These are phyloP conservation scores for Clonostachys sp. DNA, from an alignment of 2,329 filamentous ascomycete species.

Conservation along the genomic window DNA sequence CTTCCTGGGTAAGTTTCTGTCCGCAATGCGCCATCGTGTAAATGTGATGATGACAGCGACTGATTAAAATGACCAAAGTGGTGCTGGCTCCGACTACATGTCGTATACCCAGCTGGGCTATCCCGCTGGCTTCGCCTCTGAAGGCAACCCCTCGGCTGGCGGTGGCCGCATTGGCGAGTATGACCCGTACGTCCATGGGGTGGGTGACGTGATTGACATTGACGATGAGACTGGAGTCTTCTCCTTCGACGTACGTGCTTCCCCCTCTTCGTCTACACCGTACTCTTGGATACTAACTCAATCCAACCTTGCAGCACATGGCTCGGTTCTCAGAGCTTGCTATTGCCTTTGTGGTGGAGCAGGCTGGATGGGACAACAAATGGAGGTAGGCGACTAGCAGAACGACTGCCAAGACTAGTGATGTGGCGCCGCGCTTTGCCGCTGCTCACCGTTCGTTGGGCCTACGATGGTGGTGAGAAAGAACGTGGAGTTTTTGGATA, in stretches of 20 bases:
- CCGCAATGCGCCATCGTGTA: too few species aligned
- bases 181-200: slow-evolving; percentile 30
- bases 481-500: too few species aligned
- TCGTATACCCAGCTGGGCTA: slow-evolving; percentile 30
- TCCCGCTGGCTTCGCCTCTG: slow-evolving; percentile 28
- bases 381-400: slow-evolving; percentile 19
- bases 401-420: too few species aligned
- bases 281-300: too few species aligned
- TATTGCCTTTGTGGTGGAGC: slow-evolving; percentile 30
- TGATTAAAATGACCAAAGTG: slow-evolving; percentile 8
- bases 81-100: slow-evolving; percentile 34
- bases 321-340: slow-evolving; percentile 32
- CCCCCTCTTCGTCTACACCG: too few species aligned
- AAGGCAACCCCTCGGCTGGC: slow-evolving; percentile 24
- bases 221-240: slow-evolving; percentile 29
- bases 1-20: too few species aligned
- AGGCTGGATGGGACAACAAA: slow-evolving; percentile 30
- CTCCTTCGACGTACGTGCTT: slow-evolving; percentile 19
- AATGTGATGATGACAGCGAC: too few species aligned
- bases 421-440: too few species aligned
- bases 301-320: slow-evolving; percentile 17
- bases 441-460: too few species aligned
- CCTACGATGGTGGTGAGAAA: too few species aligned
- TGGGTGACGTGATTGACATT: slow-evolving; percentile 28
- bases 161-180: slow-evolving; percentile 22